Conservation (phyloP, 106 monocot genomes). For the Amphibolis antarctica region DNA sequence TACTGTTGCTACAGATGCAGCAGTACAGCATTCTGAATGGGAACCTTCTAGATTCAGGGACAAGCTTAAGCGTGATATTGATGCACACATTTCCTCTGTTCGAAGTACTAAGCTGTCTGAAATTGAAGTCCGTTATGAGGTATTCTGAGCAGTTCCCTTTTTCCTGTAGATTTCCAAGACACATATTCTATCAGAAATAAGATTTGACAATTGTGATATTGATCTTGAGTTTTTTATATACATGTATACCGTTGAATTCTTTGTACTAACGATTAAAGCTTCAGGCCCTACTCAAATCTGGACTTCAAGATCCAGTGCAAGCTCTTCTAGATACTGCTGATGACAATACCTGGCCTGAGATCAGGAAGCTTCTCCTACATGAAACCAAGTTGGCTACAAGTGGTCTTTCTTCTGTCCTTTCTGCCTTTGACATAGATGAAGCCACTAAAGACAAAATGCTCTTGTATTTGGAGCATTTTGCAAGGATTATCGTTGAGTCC, state of each 20-base stretch:
- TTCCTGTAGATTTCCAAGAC: not conserved
- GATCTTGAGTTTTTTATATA: not conserved
- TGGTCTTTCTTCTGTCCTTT: constrained; percentile 46
- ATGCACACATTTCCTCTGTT: constrained; percentile 59
- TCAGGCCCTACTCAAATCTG: constrained; percentile 48
- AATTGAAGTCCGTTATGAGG: constrained; percentile 53
- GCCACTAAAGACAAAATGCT: constrained; percentile 50
- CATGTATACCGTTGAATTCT: too few relatives aligned
- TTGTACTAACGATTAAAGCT: not conserved
- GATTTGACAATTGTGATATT: not conserved
- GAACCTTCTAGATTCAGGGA: constrained; percentile 64
- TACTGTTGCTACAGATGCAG: constrained; percentile 47
- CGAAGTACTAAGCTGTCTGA: constrained; percentile 59
- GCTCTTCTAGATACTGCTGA: constrained; percentile 75
- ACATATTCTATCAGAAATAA: not conserved
- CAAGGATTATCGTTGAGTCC: constrained; percentile 71
- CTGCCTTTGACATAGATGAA: constrained; percentile 65
- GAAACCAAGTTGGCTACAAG: constrained; percentile 50
- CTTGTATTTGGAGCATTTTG: constrained; percentile 45
- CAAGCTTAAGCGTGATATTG: constrained; percentile 79
- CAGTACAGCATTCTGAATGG: constrained; percentile 67
- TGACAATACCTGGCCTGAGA: constrained; percentile 76
- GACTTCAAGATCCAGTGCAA: constrained; percentile 70
- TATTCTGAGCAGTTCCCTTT: constrained; percentile 3
- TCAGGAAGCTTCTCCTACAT: constrained; percentile 64